Evolutionary conservation across 31 red algal genomes (phyloP), one percentile per base, ranked within the genome.

Genomic region (Asparagopsis taxiformis): DNA sequence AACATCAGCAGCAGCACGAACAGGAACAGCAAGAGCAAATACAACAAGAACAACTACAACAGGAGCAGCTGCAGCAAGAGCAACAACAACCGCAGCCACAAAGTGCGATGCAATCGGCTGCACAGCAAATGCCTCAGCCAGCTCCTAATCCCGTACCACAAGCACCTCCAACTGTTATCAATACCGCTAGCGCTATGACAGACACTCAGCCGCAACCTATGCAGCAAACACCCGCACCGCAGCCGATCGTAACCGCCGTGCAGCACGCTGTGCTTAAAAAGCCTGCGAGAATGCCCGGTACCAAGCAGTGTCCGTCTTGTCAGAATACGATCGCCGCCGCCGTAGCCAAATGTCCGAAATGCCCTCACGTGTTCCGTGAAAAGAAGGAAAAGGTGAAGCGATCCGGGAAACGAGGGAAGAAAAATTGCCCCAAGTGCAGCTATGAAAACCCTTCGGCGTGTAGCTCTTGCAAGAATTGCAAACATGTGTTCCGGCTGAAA

Each of bases 331-430:
- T 86, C 35, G 81, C 81, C 6, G 81, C 81, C 7, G 81, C 81
- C 3, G 44, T 86, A 3, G 81, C 81, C 3, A 74, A 68, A 57
- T 86, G 81, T 26, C 31, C 62, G 5, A 75, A 76, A 34, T 86
- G 81, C 31, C 36, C 3, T n/a, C 81, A 86, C 56, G 62, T 75
- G 10, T 86, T 86, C 31, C 81, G 81, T 24, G 81, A 86, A 62
- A 86, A 86, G 81, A 86, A 86, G 53, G 81, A 75, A 26, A 86
- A 86, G 70, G 81, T 86, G 15, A 86, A 86, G 36, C 57, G 81
- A 9, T 86, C 62, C 9, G 81, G 81, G 36, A 86, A 86, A 46
- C 57, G 81, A 24, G 81, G 81, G 16, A 86, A 86, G 81, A 86
- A 86, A 31, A 75, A 68, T 28, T 86, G 81, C 30, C 81, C 81